Base-by-base conservation (phyloP, 2,329 filamentous ascomycete species). In the Colletotrichum musicola region DNA sequence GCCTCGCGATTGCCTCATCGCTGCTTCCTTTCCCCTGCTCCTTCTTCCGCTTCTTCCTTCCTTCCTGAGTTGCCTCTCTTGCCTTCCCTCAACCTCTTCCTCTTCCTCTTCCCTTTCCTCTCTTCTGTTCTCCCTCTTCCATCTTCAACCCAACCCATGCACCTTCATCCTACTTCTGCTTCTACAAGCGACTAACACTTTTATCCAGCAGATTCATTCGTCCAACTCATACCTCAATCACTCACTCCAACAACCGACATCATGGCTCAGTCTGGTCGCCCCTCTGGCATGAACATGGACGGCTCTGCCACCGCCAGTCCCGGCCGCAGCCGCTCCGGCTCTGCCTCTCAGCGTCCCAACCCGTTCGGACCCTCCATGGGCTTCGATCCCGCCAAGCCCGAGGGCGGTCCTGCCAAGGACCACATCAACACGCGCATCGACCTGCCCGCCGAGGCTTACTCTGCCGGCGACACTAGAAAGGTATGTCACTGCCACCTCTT, bases 381-480 rank as follows among this genome's bases (percentile, higher is more conserved):
- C 0, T 82, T 75, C 27, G 85, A 86, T 68, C 84, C 85, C 2
- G 83, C 81, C 6, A 74, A 78, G 7, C 75, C 79, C 14, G 69
- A 79, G 44, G 68, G 75, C 4, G 62, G 69, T 0, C 47, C 59
- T n/a, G 64, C 70, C 13, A 68, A 73, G 2, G 71, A 74, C 5
- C 83, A 82, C 69, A 75, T 74, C 1, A 83, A 83, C 59, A 82
- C 79, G 0, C 86, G 88, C 6, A 80, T 90, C 71, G 89, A 91
- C 62, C 74, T 90, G 0, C 88, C 88, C 0, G 79, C 87, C 0
- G 88, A 89, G 72, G 88, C 88, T 0, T 91, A 86, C 71, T 69
- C 81, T 4, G 69, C 35, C 59, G 57, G 56, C 49, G 46, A 35
- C 55, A 22, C 35, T 42, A 27, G 83, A 83, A 73, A 76, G 80